A percentile compares a stretch with the other conserved stretches of the same genome.
phyloP scores from a whole-genome alignment of 2,329 filamentous ascomycete species.

The Magnaporthales sp. region DNA sequence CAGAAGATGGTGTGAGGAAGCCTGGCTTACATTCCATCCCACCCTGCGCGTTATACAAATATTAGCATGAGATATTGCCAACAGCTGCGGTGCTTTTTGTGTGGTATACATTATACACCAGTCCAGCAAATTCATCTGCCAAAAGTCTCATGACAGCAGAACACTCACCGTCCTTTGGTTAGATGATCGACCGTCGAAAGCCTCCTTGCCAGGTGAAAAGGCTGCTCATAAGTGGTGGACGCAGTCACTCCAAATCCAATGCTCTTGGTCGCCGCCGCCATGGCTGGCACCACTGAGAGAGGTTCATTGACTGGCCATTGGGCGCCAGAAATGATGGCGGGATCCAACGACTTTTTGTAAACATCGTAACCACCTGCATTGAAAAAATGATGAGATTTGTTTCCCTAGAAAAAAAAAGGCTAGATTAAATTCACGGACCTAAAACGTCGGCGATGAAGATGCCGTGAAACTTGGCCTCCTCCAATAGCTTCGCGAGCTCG shows the following conservation, averaged over 20 bases:
- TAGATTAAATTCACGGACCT: conserved; percentile 12
- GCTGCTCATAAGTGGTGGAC: conserved; percentile 60
- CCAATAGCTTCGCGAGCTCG: conserved; percentile 48
- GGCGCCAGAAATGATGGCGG: background rate
- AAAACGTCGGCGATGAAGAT: conserved; percentile 62
- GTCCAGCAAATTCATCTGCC: background rate
- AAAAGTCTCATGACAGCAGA: background rate
- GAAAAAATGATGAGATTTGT: background rate
- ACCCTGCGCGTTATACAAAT: background rate
- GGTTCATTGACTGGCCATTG: background rate
- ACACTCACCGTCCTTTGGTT: conserved; percentile 41
- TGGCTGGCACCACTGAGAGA: background rate
- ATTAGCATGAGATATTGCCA: background rate
- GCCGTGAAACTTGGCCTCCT: conserved; percentile 54
- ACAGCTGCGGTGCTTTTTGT: background rate
- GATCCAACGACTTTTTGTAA: background rate
- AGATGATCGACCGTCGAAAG: conserved; percentile 60
- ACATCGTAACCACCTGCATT: background rate
- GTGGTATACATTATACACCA: background rate
- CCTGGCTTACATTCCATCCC: background rate
- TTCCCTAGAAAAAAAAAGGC: background rate
- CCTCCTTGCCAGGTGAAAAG: conserved; percentile 57
- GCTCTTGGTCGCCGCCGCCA: background rate
- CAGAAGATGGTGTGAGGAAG: background rate
- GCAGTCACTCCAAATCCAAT: conserved; percentile 31